Evolutionary conservation across 192 early-diverging fungal genomes (phyloP).

Genomic region (Coemansia aciculifera): DNA sequence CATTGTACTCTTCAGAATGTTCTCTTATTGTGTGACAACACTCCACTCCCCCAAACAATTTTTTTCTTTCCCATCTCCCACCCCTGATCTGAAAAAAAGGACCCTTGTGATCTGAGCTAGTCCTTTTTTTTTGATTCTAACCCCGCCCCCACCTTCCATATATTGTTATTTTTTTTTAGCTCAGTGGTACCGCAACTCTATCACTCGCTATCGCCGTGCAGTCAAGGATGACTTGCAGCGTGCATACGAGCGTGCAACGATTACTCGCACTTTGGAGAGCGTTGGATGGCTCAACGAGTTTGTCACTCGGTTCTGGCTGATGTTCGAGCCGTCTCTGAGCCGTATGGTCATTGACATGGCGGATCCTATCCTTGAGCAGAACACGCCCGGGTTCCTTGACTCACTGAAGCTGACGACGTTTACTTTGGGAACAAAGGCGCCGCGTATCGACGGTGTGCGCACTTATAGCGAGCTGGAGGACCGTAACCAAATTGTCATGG

Average conservation of each 20-base stretch:
- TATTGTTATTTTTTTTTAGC: conserved; percentile 32
- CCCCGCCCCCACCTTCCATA: too few species aligned
- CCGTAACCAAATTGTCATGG: conserved; percentile 83
- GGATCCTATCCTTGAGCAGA: conserved; percentile 72
- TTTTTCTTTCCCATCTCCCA: neutral
- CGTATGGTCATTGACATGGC: conserved; percentile 69
- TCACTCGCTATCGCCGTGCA: conserved; percentile 66
- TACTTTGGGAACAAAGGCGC: conserved; percentile 77
- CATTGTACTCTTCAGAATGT: neutral
- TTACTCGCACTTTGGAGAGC: conserved; percentile 60
- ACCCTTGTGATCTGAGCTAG: neutral
- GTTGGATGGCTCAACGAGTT: conserved; percentile 94
- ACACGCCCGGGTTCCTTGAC: conserved; percentile 79
- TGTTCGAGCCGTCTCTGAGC: conserved; percentile 85
- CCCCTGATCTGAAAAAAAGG: neutral
- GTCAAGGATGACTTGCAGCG: conserved; percentile 70
- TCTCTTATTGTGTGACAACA: neutral
- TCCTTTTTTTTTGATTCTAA: conserved; percentile 8
- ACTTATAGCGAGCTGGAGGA: conserved; percentile 67
- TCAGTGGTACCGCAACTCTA: conserved; percentile 74
- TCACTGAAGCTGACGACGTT: conserved; percentile 72
- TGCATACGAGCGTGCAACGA: conserved; percentile 57
- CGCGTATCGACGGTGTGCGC: conserved; percentile 69
- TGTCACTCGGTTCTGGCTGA: conserved; percentile 83
- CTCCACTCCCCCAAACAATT: neutral